Evolutionary conservation across 2,329 filamentous ascomycete genomes (phyloP), one percentile per base, ranked within the genome.

Genomic region (Graphilbum ipis-grandicollis): DNA sequence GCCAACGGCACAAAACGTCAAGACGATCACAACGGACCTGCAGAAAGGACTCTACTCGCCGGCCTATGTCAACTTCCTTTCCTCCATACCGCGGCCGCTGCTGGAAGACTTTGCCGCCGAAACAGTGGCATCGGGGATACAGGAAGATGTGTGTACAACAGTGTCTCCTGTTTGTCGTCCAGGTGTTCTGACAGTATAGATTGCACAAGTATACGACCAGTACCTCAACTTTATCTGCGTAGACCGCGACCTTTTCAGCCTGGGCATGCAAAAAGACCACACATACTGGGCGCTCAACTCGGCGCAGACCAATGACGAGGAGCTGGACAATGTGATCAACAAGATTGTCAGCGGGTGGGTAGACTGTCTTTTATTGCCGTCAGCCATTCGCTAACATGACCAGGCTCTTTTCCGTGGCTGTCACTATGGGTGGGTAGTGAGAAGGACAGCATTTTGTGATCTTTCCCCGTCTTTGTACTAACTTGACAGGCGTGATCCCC

Each of bases 281-380:
- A 83, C 82, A 9, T 98, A 98, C 55, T 92, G 83, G 75, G 84
- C 82, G n/a, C 65, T 98, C 51, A 96, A 96, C 59, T 96, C 86
- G 56, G 81, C 80, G 14, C 77, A 81, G 52, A 93, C 85, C 3
- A 82, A 79, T 45, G 90, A 96, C 48, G 82, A 90, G 41, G 81
- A 90, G 51, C 68, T 98, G 38, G 90, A 96, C 50, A 65, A 70
- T 36, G 75, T 90, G 28, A 72, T 98, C 23, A 88, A 98, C 55
- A 76, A 77, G 46, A 88, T 96, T 44, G 90, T 98, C 35, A 92
- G 81, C 49, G 90, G 90, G 43, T 42, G 33, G 9, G 39, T n/a
- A n/a, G n/a, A n/a, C n/a, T n/a, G n/a, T n/a, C n/a, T n/a, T n/a
- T n/a, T n/a, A n/a, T n/a, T n/a, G n/a, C n/a, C n/a, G n/a, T n/a